A percentile compares a stretch with the other conserved stretches of the same genome.
Evolutionary conservation across 2,329 filamentous ascomycete species (phyloP).

Genomic region (Dothideomycetidae sp.): DNA sequence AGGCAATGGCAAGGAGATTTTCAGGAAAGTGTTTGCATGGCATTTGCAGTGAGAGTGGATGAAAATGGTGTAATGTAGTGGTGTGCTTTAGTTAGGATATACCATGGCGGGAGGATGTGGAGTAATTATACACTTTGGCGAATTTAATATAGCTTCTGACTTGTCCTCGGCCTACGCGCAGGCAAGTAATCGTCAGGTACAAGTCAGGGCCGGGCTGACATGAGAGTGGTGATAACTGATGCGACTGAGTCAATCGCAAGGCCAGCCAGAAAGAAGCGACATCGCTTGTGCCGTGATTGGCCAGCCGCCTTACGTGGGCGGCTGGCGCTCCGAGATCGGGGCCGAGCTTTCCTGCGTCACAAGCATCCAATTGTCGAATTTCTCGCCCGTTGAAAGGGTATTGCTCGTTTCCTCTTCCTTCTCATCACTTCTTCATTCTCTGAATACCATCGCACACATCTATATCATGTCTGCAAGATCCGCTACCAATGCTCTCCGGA

Average conservation of each 20-base stretch:
- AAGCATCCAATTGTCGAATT: neutral
- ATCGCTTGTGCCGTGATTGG: neutral
- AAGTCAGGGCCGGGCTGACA: no score
- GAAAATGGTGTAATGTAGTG: no score
- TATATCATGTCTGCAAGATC: slow-evolving; percentile 59
- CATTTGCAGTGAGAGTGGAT: slow-evolving; percentile 44
- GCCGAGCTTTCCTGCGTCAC: neutral
- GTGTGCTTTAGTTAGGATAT: no score
- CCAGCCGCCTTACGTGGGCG: neutral
- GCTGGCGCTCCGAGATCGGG: neutral
- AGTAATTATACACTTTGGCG: no score
- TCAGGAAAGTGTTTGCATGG: slow-evolving; percentile 70
- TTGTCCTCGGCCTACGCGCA: no score
- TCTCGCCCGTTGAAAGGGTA: no score
- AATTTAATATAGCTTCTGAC: no score
- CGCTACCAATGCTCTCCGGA: slow-evolving; percentile 49
- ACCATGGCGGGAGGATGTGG: no score
- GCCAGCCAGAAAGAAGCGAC: neutral
- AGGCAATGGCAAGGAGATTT: slow-evolving; percentile 56
- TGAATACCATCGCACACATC: neutral
- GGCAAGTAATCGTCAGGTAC: no score
- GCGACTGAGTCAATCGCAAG: neutral
- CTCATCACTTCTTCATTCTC: neutral
- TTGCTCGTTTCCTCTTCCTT: no score
- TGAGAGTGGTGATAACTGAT: no score